Conservation (phyloP, 768 basidiomycete species). For the Boletus huronensis region DNA sequence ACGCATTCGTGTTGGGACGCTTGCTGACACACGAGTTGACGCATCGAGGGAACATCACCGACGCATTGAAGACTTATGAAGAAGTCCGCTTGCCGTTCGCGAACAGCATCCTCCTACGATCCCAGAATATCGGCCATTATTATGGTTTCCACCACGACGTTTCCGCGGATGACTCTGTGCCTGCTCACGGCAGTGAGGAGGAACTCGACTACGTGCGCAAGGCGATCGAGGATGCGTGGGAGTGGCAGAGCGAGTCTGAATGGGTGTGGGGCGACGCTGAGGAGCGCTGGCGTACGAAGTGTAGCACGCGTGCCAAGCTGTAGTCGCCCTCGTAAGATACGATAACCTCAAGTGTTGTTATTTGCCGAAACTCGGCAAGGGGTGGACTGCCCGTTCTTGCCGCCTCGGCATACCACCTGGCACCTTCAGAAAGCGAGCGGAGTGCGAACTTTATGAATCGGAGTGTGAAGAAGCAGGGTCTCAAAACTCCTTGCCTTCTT, state of each 20-base stretch:
- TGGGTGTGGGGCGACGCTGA: constrained; percentile 7
- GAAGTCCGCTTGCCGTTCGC: constrained; percentile 30
- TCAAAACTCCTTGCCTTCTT: no score
- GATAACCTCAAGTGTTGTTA: no score
- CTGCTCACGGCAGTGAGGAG: neutral
- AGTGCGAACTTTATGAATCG: no score
- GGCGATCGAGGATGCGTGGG: constrained; percentile 19
- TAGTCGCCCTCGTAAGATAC: neutral
- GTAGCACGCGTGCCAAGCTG: neutral
- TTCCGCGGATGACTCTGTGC: neutral
- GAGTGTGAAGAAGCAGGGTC: no score
- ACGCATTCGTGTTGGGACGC: constrained; percentile 30
- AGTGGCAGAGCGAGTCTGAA: constrained; percentile 11
- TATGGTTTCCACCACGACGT: constrained; percentile 16
- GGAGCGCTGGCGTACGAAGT: neutral
- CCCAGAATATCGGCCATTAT: constrained; percentile 20
- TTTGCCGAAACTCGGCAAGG: no score
- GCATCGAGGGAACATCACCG: constrained; percentile 18
- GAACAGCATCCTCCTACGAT: constrained; percentile 18
- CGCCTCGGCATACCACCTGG: no score
- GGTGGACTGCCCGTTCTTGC: no score
- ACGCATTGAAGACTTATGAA: constrained; percentile 33
- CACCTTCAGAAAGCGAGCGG: no score
- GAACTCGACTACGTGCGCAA: constrained; percentile 7
- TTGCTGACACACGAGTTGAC: constrained; percentile 26